A percentile compares a stretch with the other conserved stretches of the same genome.
phyloP scores from a whole-genome alignment of 2,329 filamentous ascomycete genomes.

The Claviceps sp. region DNA sequence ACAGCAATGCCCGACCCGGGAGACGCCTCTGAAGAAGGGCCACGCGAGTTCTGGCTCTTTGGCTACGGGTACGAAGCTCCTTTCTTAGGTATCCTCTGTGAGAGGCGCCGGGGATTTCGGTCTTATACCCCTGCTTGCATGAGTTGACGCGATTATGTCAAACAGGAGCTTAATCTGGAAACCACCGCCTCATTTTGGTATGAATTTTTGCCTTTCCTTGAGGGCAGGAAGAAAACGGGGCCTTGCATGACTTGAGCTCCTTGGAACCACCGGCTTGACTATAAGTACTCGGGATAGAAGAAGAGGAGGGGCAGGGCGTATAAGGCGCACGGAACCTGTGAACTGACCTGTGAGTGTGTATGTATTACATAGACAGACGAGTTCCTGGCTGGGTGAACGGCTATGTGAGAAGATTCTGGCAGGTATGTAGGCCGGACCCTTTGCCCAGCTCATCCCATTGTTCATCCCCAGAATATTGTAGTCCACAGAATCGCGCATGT shows the following conservation, averaged over 20 bases:
- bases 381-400: conserved; percentile 84
- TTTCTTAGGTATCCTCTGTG: background rate
- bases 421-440: conserved; percentile 45
- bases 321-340: background rate
- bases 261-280: background rate
- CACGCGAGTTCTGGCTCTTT: conserved; percentile 81
- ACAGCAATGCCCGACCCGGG: background rate
- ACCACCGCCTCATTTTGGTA: conserved; percentile 90
- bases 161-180: conserved; percentile 88
- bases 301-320: background rate
- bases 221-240: background rate
- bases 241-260: background rate
- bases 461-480: background rate
- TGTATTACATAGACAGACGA: conserved; percentile 49
- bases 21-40: conserved; percentile 8
- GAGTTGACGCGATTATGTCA: background rate
- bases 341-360: background rate
- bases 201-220: background rate
- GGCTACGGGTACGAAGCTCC: conserved; percentile 68
- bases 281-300: background rate
- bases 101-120: background rate
- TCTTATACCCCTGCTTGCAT: background rate
- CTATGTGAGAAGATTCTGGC: conserved; percentile 95
- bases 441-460: background rate
- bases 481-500: no score